Evolutionary conservation across 257 asterid species (phyloP).

Genomic region (Forsythia suspensa): DNA sequence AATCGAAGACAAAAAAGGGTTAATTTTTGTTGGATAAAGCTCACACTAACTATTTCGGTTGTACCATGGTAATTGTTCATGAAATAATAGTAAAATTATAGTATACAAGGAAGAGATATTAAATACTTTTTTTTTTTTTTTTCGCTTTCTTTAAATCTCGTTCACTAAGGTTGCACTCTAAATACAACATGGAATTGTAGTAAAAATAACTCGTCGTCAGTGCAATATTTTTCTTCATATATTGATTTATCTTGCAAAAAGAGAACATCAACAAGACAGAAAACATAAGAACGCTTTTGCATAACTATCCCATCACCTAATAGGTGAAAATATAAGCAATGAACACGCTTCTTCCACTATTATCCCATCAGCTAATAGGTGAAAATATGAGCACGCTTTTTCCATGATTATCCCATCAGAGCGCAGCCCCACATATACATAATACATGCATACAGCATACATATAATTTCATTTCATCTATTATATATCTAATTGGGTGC

Average conservation of each 20-base stretch:
- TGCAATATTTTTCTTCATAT: too few species aligned
- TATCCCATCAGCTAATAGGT: background rate
- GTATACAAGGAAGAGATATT: too few species aligned
- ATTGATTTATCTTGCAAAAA: too few species aligned
- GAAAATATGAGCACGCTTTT: background rate
- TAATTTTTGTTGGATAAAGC: background rate
- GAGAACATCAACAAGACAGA: background rate
- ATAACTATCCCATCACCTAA: constrained; percentile 29
- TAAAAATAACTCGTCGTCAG: too few species aligned
- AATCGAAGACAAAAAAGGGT: background rate
- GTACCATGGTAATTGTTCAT: background rate
- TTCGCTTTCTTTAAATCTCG: too few species aligned
- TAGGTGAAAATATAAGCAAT: constrained; percentile 24
- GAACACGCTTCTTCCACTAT: background rate
- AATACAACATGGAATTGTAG: too few species aligned
- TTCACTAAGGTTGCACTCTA: too few species aligned
- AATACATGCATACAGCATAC: background rate
- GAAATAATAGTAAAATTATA: too few species aligned
- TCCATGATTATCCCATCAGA: background rate
- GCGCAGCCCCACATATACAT: constrained; percentile 6
- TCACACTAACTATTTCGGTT: background rate
- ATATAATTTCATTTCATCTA: background rate
- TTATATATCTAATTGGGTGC: background rate
- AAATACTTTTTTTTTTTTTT: too few species aligned
- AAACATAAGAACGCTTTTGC: background rate